phyloP scores from a whole-genome alignment of 75 land plant genomes.

The Sequoiadendron giganteum region DNA sequence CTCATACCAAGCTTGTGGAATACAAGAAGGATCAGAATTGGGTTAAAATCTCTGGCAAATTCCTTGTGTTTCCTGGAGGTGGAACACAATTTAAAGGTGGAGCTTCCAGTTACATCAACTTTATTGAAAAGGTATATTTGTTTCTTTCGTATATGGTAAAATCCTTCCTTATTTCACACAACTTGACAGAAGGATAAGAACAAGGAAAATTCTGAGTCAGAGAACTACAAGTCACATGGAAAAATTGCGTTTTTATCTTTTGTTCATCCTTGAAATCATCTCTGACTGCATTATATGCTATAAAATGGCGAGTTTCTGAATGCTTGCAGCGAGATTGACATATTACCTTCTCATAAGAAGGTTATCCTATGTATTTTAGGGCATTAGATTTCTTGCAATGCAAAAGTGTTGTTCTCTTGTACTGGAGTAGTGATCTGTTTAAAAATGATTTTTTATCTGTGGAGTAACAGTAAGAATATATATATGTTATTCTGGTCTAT shows the following conservation, averaged over 20 bases:
- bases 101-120: conserved; percentile 64
- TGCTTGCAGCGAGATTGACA: background rate
- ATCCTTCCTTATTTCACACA: background rate
- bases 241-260: background rate
- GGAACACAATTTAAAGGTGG: conserved; percentile 93
- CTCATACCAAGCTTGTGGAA: conserved; percentile 75
- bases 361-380: background rate
- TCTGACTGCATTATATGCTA: background rate
- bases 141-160: background rate
- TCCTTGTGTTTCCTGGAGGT: conserved; percentile 87
- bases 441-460: background rate
- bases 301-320: background rate
- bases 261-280: background rate
- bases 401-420: background rate
- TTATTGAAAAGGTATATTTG: conserved; percentile 64
- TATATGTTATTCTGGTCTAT: background rate
- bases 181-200: background rate
- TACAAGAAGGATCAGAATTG: conserved; percentile 92
- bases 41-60: conserved; percentile 65
- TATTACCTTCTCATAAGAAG: background rate
- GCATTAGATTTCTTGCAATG: background rate
- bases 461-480: background rate
- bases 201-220: background rate
- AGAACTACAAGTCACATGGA: background rate
- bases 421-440: background rate